A percentile compares a stretch with the other conserved stretches of the same genome.
These are phyloP conservation scores for Alternaria sp. DNA, from an alignment of 2,329 filamentous ascomycete species.

Conservation along the genomic window DNA sequence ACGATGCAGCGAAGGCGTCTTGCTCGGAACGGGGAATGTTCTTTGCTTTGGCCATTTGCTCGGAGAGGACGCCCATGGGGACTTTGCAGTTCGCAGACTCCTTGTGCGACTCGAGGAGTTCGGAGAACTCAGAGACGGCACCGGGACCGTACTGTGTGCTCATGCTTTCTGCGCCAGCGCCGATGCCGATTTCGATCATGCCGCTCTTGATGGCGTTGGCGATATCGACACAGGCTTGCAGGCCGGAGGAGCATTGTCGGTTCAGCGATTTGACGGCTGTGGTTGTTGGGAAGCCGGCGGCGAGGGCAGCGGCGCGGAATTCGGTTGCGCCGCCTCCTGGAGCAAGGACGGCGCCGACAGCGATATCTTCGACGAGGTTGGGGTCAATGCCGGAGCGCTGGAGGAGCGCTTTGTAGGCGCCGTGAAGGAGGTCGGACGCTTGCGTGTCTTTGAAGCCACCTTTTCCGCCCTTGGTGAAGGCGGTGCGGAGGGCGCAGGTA, in stretches of 20 bases:
- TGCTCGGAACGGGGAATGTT: conserved; percentile 74
- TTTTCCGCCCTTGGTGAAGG: conserved; percentile 91
- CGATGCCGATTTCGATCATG: conserved; percentile 95
- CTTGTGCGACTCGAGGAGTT: conserved; percentile 79
- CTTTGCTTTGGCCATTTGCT: conserved; percentile 91
- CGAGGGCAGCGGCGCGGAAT: conserved; percentile 89
- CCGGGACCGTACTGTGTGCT: conserved; percentile 85
- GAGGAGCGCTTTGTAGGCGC: conserved; percentile 81
- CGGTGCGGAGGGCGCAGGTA: conserved; percentile 87
- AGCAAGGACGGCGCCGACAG: conserved; percentile 87
- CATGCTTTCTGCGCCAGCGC: conserved; percentile 97
- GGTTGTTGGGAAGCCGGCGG: conserved; percentile 86
- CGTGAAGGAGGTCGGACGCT: conserved; percentile 82
- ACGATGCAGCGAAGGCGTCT: conserved; percentile 91
- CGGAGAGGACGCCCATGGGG: conserved; percentile 91
- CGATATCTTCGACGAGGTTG: conserved; percentile 85
- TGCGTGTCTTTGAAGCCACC: conserved; percentile 95
- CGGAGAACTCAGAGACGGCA: conserved; percentile 92
- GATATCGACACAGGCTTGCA: conserved; percentile 92
- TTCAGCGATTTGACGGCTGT: conserved; percentile 89
- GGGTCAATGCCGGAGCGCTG: conserved; percentile 89
- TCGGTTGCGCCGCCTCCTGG: conserved; percentile 95
- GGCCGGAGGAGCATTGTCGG: conserved; percentile 90
- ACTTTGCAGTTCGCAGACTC: conserved; percentile 96
- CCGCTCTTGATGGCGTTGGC: conserved; percentile 89